Evolutionary conservation across 352 stramenopile species (phyloP), one percentile per base, ranked within the genome.

Genomic region (Phytopythium chamaehyphon): DNA sequence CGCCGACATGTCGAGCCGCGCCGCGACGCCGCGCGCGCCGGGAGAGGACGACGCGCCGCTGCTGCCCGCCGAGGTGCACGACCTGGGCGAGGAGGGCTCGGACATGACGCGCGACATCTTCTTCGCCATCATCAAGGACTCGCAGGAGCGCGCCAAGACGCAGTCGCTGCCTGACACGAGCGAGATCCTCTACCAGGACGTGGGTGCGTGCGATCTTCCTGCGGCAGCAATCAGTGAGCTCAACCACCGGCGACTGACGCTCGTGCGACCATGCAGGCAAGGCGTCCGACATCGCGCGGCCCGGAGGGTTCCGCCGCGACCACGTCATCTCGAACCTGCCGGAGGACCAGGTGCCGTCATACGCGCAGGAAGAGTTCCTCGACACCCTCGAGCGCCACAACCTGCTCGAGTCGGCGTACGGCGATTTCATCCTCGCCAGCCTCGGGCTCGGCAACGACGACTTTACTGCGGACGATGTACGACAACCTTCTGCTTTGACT

Each of bases 41-140:
- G 15, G 3, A 8, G 24, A 37, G 6, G 43, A 49, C 5, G 55
- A 42, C 36, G 57, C 70, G 55, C 16, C 52, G 33, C 43, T 74
- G 36, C 53, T 69, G 10, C 67, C 65, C 19, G 60, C 59, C 2
- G 68, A 79, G 46, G 59, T 82, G 15, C 73, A 84, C 40, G 68
- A 80, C 47, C 81, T 84, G 23, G 40, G 56, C 1, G 73, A 78
- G 47, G 73, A 85, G 57, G 73, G 73, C 14, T 85, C 73, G 14
- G 73, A 85, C 59, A 82, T 85, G 70, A 84, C 73, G 57, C 70
- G 73, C 51, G 73, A 84, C 58, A 84, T 84, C 50, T 81, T 80
- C 68, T 76, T 82, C 40, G 70, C 73, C 55, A 77, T 84, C 54
- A 59, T 84, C 53, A 73, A 73, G 54, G 70, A 78, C 40, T 68